Conservation (phyloP, 495 filamentous ascomycete species). For the Copromyces sp. region DNA sequence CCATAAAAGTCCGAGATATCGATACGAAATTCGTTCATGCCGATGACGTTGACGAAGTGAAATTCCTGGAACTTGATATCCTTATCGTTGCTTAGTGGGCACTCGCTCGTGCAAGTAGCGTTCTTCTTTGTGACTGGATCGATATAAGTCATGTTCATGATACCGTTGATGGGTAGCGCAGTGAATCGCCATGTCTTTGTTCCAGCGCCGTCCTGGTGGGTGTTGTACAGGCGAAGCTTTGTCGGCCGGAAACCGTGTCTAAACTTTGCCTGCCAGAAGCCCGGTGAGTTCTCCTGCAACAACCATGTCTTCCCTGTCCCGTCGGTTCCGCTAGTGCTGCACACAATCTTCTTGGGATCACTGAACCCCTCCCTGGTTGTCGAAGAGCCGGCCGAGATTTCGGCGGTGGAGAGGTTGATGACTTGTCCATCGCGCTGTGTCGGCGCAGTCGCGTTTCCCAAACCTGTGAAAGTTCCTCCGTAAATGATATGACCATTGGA, state of each 20-base stretch:
- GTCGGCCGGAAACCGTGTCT: constrained; percentile 73
- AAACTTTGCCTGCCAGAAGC: constrained; percentile 78
- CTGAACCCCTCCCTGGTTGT: constrained; percentile 53
- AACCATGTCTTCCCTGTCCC: constrained; percentile 74
- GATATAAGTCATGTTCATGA: constrained; percentile 91
- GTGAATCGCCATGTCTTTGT: constrained; percentile 80
- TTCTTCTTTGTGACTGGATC: constrained; percentile 59
- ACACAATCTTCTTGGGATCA: constrained; percentile 78
- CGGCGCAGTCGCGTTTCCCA: constrained; percentile 67
- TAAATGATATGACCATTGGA: constrained; percentile 79
- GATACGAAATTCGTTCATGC: constrained; percentile 80
- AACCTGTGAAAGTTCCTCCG: constrained; percentile 79
- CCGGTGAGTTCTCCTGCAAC: constrained; percentile 65
- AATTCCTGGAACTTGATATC: constrained; percentile 73
- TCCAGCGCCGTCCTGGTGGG: constrained; percentile 72
- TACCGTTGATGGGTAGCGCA: constrained; percentile 72
- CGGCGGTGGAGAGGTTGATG: constrained; percentile 72
- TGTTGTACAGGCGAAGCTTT: constrained; percentile 84
- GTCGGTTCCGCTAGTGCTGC: constrained; percentile 55
- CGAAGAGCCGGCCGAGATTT: constrained; percentile 54
- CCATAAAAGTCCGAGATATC: constrained; percentile 84
- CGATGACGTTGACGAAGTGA: constrained; percentile 73
- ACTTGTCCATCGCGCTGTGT: constrained; percentile 56
- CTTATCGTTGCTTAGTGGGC: constrained; percentile 62
- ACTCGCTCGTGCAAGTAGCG: constrained; percentile 61